Evolutionary conservation across 1,139 yeast species (phyloP).

Genomic region (Suhomyces yuchorum): DNA sequence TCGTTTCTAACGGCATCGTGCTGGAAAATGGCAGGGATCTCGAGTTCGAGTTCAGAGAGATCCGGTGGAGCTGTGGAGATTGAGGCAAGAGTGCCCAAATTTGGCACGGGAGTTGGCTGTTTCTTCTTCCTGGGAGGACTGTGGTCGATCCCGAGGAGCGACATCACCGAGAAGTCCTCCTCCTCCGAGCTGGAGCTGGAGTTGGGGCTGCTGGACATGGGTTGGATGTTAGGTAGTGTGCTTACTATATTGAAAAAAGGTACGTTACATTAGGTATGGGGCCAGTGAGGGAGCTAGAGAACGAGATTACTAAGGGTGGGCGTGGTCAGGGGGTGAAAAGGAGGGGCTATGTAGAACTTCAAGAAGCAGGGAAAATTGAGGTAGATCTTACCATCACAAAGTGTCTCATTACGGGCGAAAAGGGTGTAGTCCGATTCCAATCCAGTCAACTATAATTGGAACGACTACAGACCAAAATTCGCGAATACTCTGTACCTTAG

Average conservation of each 20-base stretch:
- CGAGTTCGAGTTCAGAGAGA: conserved; percentile 23
- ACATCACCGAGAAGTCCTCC: conserved; percentile 12
- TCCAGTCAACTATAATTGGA: no score
- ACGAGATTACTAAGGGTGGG: no score
- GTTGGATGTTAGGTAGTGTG: conserved; percentile 7
- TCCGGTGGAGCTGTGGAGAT: conserved; percentile 1
- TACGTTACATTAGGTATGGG: not conserved
- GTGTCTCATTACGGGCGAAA: no score
- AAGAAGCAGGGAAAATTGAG: no score
- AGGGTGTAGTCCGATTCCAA: no score
- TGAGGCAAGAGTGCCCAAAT: not conserved
- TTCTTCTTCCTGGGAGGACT: not conserved
- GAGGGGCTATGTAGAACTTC: not conserved
- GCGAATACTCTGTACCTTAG: no score
- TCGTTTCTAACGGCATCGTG: conserved; percentile 30
- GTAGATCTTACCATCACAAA: no score
- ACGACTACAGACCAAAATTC: no score
- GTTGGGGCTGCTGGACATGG: conserved; percentile 3
- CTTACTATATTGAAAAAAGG: not conserved
- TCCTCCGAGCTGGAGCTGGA: conserved; percentile 12
- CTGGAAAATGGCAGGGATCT: conserved; percentile 30
- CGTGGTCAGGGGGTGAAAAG: not conserved
- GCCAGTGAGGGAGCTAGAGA: no score
- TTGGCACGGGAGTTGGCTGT: not conserved
- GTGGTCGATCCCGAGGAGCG: conserved; percentile 5